Base-by-base conservation (phyloP, 371 early-diverging fungal species). In the Blastocladiella emersonii region DNA sequence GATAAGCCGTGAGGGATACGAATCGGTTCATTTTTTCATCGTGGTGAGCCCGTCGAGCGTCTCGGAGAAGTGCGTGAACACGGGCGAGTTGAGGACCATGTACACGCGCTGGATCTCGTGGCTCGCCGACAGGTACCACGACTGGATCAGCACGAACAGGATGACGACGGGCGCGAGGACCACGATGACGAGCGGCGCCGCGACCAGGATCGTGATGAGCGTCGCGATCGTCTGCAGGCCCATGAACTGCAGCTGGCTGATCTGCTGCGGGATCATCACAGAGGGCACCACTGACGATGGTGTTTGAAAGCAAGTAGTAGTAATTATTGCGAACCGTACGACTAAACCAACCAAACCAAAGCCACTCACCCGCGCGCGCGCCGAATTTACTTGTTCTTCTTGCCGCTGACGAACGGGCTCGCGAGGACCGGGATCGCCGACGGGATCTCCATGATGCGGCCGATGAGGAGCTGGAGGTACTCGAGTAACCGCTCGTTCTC, bases 41-140 rank as follows among this genome's bases (percentile, higher is more conserved):
- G 89, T 88, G 2, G 83, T 73, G 0, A 85, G 83, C 34, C 94
- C 94, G 41, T 78, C 74, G 34, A 84, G 63, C 3, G 82, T 71
- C 51, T 78, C 77, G 0, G 77, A 71, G 59, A 80, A 82, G 60
- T 90, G 87, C 21, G 88, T 81, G 62, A 86, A 94, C 8, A 92
- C 78, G 0, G 93, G 93, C 36, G 89, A 75, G 0, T 77, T 73
- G 53, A 74, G 68, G 21, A 75, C 67, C 15, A 75, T 70, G 63
- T 83, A 91, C 45, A 88, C 69, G 6, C 88, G 84, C 73, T 91
- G 90, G 39, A 90, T 70, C 64, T 88, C 87, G 66, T 90, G 86
- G 0, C 85, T 83, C 0, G 87, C 82, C 10, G 76, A 71, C 57
- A 89, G 74, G 68, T 90, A 92, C 65, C 82, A 85, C 34, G 78